A percentile compares a stretch with the other conserved stretches of the same genome.
Conservation (phyloP, 805 yeast species). For the Yarrowia sp. region DNA sequence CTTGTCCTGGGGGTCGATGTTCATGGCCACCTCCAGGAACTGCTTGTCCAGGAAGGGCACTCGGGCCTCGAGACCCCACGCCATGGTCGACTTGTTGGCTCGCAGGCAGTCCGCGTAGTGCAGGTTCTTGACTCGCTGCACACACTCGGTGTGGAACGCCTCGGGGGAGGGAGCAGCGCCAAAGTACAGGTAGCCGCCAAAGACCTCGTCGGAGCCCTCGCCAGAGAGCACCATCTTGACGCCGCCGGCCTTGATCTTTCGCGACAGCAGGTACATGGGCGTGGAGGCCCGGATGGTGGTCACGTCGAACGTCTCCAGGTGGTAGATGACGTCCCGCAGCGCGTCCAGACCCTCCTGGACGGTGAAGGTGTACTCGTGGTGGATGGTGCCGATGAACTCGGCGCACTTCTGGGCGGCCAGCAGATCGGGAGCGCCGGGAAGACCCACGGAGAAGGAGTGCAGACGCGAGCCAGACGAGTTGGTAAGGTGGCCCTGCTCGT, state of each 20-base stretch:
- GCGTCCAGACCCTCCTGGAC: slow-evolving; percentile 96
- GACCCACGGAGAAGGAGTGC: slow-evolving; percentile 96
- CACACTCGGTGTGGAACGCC: slow-evolving; percentile 95
- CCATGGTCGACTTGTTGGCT: slow-evolving; percentile 99
- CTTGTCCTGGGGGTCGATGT: slow-evolving; percentile 91
- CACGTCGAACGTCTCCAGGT: slow-evolving; percentile 96
- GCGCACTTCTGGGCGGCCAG: slow-evolving; percentile 96
- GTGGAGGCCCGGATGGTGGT: slow-evolving; percentile 99
- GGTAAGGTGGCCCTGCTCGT: slow-evolving; percentile 76
- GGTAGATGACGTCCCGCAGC: slow-evolving; percentile 87
- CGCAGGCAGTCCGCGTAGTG: slow-evolving; percentile 96
- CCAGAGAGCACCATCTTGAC: slow-evolving; percentile 99
- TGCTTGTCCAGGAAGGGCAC: slow-evolving; percentile 97
- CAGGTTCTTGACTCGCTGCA: slow-evolving; percentile 93
- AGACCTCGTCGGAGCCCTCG: slow-evolving; percentile 98
- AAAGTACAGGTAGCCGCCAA: slow-evolving; percentile 97
- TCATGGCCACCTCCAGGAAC: slow-evolving; percentile 89
- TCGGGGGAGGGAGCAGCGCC: slow-evolving; percentile 92
- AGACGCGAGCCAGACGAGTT: slow-evolving; percentile 61
- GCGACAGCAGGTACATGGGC: slow-evolving; percentile 93
- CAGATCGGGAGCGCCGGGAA: slow-evolving; percentile 97
- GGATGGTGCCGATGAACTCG: slow-evolving; percentile 90
- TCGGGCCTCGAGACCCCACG: slow-evolving; percentile 99
- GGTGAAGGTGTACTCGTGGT: slow-evolving; percentile 97
- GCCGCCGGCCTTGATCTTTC: slow-evolving; percentile 99